Conservation (phyloP, 257 asterid genomes). For the Hygrophila difformis region DNA sequence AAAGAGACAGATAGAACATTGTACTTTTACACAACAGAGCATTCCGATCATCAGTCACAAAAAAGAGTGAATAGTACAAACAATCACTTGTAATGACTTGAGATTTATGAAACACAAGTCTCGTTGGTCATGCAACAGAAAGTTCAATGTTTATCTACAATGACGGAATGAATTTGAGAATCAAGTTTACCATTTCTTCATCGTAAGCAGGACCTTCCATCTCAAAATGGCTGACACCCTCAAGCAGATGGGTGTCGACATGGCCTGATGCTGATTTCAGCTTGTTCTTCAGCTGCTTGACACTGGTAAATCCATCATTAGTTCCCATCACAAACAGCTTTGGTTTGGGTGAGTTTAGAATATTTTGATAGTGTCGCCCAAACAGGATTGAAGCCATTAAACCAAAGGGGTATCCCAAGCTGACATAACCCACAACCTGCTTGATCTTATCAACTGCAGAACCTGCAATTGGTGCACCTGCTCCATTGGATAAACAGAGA, state of each 20-base stretch:
- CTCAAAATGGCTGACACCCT: constrained; percentile 47
- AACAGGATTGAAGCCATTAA: constrained; percentile 40
- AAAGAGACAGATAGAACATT: too few species aligned
- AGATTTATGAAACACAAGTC: too few species aligned
- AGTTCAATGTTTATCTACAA: constrained; percentile 6
- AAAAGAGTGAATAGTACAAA: too few species aligned
- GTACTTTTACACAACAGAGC: too few species aligned
- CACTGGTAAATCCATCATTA: constrained; percentile 44
- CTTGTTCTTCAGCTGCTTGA: constrained; percentile 46
- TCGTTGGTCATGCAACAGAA: too few species aligned
- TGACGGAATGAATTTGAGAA: constrained; percentile 26
- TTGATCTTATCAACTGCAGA: constrained; percentile 44
- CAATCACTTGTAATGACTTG: too few species aligned
- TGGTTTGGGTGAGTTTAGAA: constrained; percentile 35
- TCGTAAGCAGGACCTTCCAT: constrained; percentile 51
- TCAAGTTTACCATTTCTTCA: constrained; percentile 32
- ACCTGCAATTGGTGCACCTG: constrained; percentile 62
- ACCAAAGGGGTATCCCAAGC: constrained; percentile 59
- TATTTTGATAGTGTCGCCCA: constrained; percentile 41
- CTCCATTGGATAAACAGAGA: too few species aligned
- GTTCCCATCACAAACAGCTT: constrained; percentile 59
- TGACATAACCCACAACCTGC: constrained; percentile 41
- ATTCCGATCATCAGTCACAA: too few species aligned
- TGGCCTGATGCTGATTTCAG: constrained; percentile 32
- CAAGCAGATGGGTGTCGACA: constrained; percentile 35